A percentile compares a stretch with the other conserved stretches of the same genome.
Conservation (phyloP, 2,329 filamentous ascomycete species). For the Cladophialophora carrionii region DNA sequence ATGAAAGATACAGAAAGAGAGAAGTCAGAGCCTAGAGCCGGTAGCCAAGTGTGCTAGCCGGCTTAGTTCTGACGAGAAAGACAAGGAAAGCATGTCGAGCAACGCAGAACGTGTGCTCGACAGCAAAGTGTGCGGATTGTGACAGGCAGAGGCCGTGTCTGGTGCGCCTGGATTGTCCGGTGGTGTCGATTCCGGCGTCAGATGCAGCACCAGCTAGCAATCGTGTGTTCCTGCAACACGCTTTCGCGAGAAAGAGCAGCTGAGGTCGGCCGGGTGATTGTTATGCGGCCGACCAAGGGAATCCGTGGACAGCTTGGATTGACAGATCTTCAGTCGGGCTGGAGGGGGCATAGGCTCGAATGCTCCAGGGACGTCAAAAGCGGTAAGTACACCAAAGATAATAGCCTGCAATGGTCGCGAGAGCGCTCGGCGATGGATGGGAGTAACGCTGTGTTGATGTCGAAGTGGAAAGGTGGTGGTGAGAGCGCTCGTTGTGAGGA, state of each 20-base stretch:
- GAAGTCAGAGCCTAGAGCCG: slow-evolving; percentile 27
- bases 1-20: slow-evolving; percentile 17
- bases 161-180: not conserved
- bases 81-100: slow-evolving; percentile 33
- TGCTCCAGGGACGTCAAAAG: not conserved
- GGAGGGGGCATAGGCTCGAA: not conserved
- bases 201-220: not conserved
- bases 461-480: not conserved
- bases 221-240: not conserved
- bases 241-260: not conserved
- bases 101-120: slow-evolving; percentile 13
- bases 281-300: not conserved
- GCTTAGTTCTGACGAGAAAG: slow-evolving; percentile 26
- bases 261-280: not conserved
- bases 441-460: not conserved
- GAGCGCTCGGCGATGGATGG: not conserved
- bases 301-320: not conserved
- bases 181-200: not conserved
- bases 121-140: slow-evolving; percentile 5
- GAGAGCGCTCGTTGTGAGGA: not conserved
- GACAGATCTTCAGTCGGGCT: not conserved
- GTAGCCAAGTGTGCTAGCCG: slow-evolving; percentile 28
- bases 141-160: slow-evolving; percentile 6
- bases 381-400: not conserved
- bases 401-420: not conserved